These are phyloP conservation scores for Wickerhamiella azyma DNA, from an alignment of 805 yeast genomes.

Conservation along the genomic window DNA sequence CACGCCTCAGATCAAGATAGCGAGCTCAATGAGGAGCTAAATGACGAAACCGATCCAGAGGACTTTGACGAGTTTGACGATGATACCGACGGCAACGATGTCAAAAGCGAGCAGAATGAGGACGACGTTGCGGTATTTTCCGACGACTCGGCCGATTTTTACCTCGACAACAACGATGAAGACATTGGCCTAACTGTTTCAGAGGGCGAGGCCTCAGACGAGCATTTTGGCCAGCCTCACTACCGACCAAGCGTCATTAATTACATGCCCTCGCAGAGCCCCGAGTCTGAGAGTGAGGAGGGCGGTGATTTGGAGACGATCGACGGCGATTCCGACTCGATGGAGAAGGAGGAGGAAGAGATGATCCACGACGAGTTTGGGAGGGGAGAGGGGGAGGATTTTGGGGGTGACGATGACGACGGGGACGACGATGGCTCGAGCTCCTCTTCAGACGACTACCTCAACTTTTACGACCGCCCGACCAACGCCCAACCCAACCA, in stretches of 20 bases:
- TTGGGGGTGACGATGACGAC: constrained; percentile 22
- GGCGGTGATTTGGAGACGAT: constrained; percentile 31
- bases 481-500: constrained; percentile 5
- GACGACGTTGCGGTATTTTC: constrained; percentile 20
- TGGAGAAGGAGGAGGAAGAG: constrained; percentile 29
- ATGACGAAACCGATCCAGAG: constrained; percentile 31
- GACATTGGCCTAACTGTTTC: constrained; percentile 28
- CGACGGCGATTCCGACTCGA: constrained; percentile 23
- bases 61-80: constrained; percentile 30
- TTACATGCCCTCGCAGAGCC: constrained; percentile 31
- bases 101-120: constrained; percentile 8
- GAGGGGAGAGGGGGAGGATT: constrained; percentile 17
- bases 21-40: constrained; percentile 23
- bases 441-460: constrained; percentile 18
- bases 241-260: constrained; percentile 21
- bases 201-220: constrained; percentile 30
- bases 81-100: constrained; percentile 19
- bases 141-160: constrained; percentile 19
- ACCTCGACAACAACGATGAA: constrained; percentile 26
- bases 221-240: constrained; percentile 14
- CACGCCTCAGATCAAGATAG: not conserved
- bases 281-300: constrained; percentile 32
- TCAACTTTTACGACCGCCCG: constrained; percentile 9
- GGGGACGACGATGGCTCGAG: constrained; percentile 14
- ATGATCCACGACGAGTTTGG: constrained; percentile 25